phyloP scores from a whole-genome alignment of 768 basidiomycete genomes.

The Tremella mesenterica region DNA sequence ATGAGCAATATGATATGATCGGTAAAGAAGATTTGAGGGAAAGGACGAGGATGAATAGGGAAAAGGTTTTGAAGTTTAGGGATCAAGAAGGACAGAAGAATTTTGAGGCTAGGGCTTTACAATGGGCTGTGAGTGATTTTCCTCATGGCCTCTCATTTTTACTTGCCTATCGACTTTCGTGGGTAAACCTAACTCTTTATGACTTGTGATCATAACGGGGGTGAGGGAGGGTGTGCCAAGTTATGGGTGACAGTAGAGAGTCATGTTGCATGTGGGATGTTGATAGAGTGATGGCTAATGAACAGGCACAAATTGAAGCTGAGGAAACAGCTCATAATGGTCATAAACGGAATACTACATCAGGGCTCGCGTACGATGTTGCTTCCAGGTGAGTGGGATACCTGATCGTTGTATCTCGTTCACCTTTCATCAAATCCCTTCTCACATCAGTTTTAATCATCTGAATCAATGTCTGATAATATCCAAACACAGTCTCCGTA shows the following conservation, averaged over 20 bases:
- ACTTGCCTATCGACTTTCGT: neutral
- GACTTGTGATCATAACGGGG: neutral
- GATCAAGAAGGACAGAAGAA: conserved; percentile 17
- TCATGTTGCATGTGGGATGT: too few species aligned
- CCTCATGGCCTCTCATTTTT: neutral
- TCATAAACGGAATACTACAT: too few species aligned
- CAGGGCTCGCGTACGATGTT: too few species aligned
- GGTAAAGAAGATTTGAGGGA: conserved; percentile 17
- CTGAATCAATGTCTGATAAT: neutral
- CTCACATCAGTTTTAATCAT: too few species aligned
- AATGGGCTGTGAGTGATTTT: conserved; percentile 33
- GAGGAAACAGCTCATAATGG: too few species aligned
- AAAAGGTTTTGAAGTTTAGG: conserved; percentile 33
- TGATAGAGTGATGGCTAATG: neutral
- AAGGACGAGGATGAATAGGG: conserved; percentile 23
- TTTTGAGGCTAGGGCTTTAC: conserved; percentile 32
- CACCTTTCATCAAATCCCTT: too few species aligned
- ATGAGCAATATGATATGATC: conserved; percentile 6
- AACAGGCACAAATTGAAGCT: too few species aligned
- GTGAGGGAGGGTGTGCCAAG: conserved; percentile 7
- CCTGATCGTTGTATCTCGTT: too few species aligned
- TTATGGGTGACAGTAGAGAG: too few species aligned
- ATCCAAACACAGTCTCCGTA: neutral
- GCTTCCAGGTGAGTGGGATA: too few species aligned
- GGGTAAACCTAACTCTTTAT: neutral